Base-by-base conservation (phyloP, 208 protist species). In the Wallacemonas sp. region DNA sequence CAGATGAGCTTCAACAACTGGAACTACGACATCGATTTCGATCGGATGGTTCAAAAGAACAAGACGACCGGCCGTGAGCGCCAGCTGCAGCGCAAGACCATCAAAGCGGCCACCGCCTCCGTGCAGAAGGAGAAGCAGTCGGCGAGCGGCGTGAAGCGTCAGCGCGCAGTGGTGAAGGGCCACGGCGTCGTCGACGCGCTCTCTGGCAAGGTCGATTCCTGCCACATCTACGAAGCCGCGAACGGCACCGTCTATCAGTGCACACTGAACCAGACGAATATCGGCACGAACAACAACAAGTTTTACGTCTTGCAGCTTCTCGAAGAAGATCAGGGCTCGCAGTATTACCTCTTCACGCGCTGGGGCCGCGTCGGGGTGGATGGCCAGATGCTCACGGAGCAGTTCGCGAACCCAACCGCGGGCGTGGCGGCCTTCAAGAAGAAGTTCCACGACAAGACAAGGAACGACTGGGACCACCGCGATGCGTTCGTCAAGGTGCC, bases 261-360 rank as follows among this genome's bases (percentile, higher is more conserved):
- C 66, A 93, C 77, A 32, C 74, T 97, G 46, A 95, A 95, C 49
- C 85, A 94, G 61, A 92, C 86, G 1, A 88, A 97, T 66, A 75
- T 90, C 16, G 30, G 58, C 24, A 30, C 52, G 24, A 94, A 94
- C 74, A 95, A 92, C 57, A 96, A 95, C 68, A 94, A 93, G 66
- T 94, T 87, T 68, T 95, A 93, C 70, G 65, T 94, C n/a, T 62
- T 95, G 21, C 89, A 97, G 74, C 70, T 94, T 0, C 69, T 97
- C 23, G 67, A 94, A 70, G 73, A 82, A 2, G 86, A 93, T 54
- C 16, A 9, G 48, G 23, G 48, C 5, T 55, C 38, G 8, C 14
- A 46, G 6, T 90, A 74, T 34, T 84, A 81, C 61, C 43, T 91
- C 55, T 95, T 87, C 65, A 91, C 85, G 5, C 81, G 85, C 3